A percentile compares a stretch with the other conserved stretches of the same genome.
Conservation (phyloP, 805 yeast genomes). For the Brettanomyces sp. region DNA sequence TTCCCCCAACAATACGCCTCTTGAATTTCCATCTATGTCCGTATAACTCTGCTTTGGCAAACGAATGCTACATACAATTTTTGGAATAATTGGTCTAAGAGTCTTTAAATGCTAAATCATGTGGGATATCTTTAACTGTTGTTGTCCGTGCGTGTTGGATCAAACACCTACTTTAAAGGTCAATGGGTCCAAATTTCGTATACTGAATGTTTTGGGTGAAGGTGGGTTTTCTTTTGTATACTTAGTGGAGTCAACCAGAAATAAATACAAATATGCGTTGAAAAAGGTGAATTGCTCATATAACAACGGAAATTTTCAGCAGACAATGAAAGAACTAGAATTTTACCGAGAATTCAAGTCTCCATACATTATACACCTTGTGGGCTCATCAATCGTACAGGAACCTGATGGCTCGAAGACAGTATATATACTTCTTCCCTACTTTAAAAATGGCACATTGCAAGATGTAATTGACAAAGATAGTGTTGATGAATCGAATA, state of each 20-base stretch:
- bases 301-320: slow-evolving; percentile 66
- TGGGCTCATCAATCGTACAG: slow-evolving; percentile 64
- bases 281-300: slow-evolving; percentile 84
- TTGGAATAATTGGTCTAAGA: too few relatives aligned
- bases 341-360: slow-evolving; percentile 62
- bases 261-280: slow-evolving; percentile 53
- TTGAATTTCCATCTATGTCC: too few relatives aligned
- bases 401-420: slow-evolving; percentile 76
- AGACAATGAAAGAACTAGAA: slow-evolving; percentile 71
- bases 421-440: slow-evolving; percentile 73
- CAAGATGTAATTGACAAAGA: slow-evolving; percentile 71
- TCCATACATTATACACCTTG: slow-evolving; percentile 57
- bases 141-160: background rate
- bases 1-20: too few relatives aligned
- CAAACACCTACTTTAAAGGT: slow-evolving; percentile 48
- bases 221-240: slow-evolving; percentile 87
- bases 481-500: slow-evolving; percentile 41
- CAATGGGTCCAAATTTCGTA: slow-evolving; percentile 52
- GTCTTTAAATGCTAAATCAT: background rate
- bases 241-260: slow-evolving; percentile 45
- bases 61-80: too few relatives aligned
- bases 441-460: slow-evolving; percentile 59
- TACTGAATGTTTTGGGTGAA: slow-evolving; percentile 73
- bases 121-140: background rate
- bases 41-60: too few relatives aligned